Percentiles rank a stretch among this genome's conserved stretches.
Conservation (phyloP, 2,329 filamentous ascomycete genomes). For the Calonectria pseudoreteaudii region DNA sequence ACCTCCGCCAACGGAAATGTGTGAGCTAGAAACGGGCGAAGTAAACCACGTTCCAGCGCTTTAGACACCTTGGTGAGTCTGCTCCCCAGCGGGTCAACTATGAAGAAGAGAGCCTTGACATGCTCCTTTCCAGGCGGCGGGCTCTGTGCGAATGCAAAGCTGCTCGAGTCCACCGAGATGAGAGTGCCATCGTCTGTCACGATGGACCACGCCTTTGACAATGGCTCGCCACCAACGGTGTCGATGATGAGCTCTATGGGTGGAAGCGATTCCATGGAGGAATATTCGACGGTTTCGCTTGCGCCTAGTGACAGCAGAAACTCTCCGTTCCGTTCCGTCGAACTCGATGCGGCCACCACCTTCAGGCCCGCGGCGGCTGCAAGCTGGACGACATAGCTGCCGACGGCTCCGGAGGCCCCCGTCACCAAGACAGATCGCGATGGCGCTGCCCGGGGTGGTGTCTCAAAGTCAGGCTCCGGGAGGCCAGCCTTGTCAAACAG, state of each 20-base stretch:
- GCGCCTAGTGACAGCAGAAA: constrained; percentile 40
- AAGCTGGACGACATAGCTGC: constrained; percentile 49
- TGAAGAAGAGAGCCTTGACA: constrained; percentile 12
- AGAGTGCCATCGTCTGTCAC: constrained; percentile 40
- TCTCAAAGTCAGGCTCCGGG: constrained; percentile 17
- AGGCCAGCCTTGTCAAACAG: constrained; percentile 42
- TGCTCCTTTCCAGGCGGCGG: constrained; percentile 11
- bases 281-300: constrained; percentile 38
- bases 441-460: constrained; percentile 1
- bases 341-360: constrained; percentile 46
- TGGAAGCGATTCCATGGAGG: constrained; percentile 3
- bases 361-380: constrained; percentile 45
- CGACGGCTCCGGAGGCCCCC: constrained; percentile 51
- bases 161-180: constrained; percentile 30
- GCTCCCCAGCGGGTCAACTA: constrained; percentile 1
- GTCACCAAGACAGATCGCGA: constrained; percentile 46
- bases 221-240: constrained; percentile 44
- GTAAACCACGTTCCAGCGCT: constrained; percentile 2
- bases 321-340: constrained; percentile 22
- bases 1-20: constrained; percentile 17
- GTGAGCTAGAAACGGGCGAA: constrained; percentile 21
- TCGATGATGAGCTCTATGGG: constrained; percentile 46
- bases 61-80: constrained; percentile 4
- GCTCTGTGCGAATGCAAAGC: constrained; percentile 5
- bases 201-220: constrained; percentile 44